Conservation (phyloP, 495 filamentous ascomycete genomes). For the Copromyces sp. region DNA sequence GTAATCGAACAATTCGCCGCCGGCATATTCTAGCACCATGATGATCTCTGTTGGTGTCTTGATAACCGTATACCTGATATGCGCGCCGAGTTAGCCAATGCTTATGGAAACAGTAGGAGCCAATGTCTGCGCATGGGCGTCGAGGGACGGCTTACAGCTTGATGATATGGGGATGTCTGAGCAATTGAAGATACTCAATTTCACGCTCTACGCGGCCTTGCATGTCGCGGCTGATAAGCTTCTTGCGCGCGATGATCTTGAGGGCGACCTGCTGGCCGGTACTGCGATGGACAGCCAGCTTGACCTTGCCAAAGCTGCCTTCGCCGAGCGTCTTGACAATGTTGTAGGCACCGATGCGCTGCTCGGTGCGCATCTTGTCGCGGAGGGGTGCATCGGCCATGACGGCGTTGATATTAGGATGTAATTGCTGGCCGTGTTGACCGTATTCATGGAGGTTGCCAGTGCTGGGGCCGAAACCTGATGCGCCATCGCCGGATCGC, state of each 20-base stretch:
- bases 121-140: not conserved
- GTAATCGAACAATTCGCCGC: conserved; percentile 94
- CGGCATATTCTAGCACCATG: conserved; percentile 97
- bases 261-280: conserved; percentile 90
- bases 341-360: conserved; percentile 82
- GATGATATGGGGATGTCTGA: conserved; percentile 97
- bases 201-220: conserved; percentile 92
- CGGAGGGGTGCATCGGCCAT: conserved; percentile 22
- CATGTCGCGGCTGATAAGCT: conserved; percentile 93
- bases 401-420: conserved; percentile 14
- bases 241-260: conserved; percentile 93
- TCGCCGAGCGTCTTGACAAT: conserved; percentile 87
- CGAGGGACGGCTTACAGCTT: conserved; percentile 59
- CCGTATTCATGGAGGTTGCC: conserved; percentile 19
- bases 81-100: conserved; percentile 2
- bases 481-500: conserved; percentile 15
- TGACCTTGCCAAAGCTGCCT: conserved; percentile 97
- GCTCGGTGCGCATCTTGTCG: conserved; percentile 47
- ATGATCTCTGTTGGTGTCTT: conserved; percentile 89
- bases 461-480: conserved; percentile 6
- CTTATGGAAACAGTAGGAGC: not conserved
- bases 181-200: conserved; percentile 92
- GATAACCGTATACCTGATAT: conserved; percentile 82
- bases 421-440: conserved; percentile 18
- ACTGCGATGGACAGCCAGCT: conserved; percentile 82